These are phyloP conservation scores for Dendrobium nobile DNA, from an alignment of 106 monocot genomes.

Conservation along the genomic window DNA sequence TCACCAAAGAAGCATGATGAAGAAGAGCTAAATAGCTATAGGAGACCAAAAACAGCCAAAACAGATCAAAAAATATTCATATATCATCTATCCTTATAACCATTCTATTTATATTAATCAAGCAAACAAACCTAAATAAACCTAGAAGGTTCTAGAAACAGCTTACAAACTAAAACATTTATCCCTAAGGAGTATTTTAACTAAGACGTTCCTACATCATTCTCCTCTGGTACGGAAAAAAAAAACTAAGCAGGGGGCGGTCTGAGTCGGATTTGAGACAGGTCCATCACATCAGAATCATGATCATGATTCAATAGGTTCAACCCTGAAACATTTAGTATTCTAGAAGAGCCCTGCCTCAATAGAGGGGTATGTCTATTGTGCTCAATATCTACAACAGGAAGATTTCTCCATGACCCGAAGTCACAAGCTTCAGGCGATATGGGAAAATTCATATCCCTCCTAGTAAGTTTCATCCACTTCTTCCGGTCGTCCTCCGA, in stretches of 20 bases:
- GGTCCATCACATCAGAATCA: slow-evolving; percentile 16
- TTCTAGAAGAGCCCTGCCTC: slow-evolving; percentile 17
- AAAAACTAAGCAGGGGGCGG: no score
- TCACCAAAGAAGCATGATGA: no score
- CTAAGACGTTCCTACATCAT: no score
- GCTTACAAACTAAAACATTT: no score
- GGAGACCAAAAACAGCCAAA: no score
- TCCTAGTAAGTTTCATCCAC: slow-evolving; percentile 45
- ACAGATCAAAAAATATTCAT: no score
- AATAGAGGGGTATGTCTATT: slow-evolving; percentile 32
- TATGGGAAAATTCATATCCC: slow-evolving; percentile 35
- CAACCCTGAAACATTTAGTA: slow-evolving; percentile 33
- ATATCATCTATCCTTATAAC: no score
- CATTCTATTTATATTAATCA: no score
- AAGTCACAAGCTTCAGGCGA: slow-evolving; percentile 41
- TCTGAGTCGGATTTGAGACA: not conserved
- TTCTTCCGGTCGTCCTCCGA: slow-evolving; percentile 38
- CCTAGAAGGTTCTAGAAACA: no score
- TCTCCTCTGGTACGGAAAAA: slow-evolving; percentile 15
- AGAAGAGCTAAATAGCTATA: no score
- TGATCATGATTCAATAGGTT: slow-evolving; percentile 23
- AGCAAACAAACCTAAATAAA: no score
- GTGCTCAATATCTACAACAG: slow-evolving; percentile 31
- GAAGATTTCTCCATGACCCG: slow-evolving; percentile 43
- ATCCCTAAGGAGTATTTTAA: no score